These are phyloP conservation scores for Seiridium unicorne DNA, from an alignment of 2,329 filamentous ascomycete genomes.

Conservation along the genomic window DNA sequence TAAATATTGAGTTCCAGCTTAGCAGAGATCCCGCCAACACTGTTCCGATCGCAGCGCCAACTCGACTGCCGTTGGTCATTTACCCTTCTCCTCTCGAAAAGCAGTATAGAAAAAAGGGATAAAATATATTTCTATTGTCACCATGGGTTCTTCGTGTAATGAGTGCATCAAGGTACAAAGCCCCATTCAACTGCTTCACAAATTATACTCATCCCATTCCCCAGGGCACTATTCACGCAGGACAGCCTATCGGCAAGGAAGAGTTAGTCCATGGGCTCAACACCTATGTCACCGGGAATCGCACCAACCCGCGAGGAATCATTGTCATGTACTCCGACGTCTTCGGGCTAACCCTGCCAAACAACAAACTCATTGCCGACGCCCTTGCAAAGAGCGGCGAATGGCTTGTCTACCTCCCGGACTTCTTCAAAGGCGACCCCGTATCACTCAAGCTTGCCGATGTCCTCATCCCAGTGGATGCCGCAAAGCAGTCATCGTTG, in stretches of 20 bases:
- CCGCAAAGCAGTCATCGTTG: constrained; percentile 5
- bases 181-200: not conserved
- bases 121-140: not conserved
- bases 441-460: constrained; percentile 23
- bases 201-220: not conserved
- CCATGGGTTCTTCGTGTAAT: not conserved
- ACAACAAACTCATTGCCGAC: constrained; percentile 47
- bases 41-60: not conserved
- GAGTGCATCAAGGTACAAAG: constrained; percentile 1
- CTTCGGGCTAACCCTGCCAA: constrained; percentile 49
- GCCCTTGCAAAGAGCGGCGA: constrained; percentile 42
- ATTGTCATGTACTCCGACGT: constrained; percentile 49
- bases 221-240: constrained; percentile 8
- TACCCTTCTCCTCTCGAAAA: not conserved
- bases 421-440: constrained; percentile 46
- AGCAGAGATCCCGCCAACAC: not conserved
- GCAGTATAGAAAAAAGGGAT: not conserved
- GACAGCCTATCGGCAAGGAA: constrained; percentile 29
- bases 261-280: constrained; percentile 40
- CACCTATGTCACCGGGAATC: constrained; percentile 40
- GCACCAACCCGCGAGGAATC: constrained; percentile 34
- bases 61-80: not conserved
- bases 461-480: constrained; percentile 3
- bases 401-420: constrained; percentile 47
- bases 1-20: no score